Evolutionary conservation across 1,284 basidiomycete genomes (phyloP).

Genomic region (Melampsora americana): DNA sequence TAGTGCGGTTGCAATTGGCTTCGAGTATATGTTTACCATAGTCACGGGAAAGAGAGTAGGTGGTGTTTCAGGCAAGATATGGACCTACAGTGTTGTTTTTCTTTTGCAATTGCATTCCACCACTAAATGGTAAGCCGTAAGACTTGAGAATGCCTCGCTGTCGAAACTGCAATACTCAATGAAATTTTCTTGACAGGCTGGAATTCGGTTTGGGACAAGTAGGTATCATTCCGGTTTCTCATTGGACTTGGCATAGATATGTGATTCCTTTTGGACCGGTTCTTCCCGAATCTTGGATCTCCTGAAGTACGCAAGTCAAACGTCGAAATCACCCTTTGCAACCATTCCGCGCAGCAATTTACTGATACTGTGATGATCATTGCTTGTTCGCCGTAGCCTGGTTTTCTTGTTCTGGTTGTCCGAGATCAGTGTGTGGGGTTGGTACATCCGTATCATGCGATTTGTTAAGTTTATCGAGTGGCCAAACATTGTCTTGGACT

Average conservation of each 20-base stretch:
- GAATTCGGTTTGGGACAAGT: conserved; percentile 23
- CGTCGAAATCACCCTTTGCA: no score
- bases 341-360: no score
- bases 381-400: no score
- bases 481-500: no score
- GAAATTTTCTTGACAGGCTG: background rate
- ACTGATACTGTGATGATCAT: no score
- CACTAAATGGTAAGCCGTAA: conserved; percentile 25
- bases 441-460: no score
- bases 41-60: background rate
- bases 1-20: background rate
- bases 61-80: conserved; percentile 14
- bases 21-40: background rate
- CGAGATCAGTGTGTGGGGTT: no score
- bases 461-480: no score
- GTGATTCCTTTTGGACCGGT: conserved; percentile 26
- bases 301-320: background rate
- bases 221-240: conserved; percentile 12
- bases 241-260: conserved; percentile 41
- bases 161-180: background rate
- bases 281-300: conserved; percentile 33
- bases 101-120: background rate
- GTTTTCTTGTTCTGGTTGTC: no score
- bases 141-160: background rate
- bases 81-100: conserved; percentile 13